Base-by-base conservation (phyloP, 805 yeast genomes). In the Saturnispora bothae region DNA sequence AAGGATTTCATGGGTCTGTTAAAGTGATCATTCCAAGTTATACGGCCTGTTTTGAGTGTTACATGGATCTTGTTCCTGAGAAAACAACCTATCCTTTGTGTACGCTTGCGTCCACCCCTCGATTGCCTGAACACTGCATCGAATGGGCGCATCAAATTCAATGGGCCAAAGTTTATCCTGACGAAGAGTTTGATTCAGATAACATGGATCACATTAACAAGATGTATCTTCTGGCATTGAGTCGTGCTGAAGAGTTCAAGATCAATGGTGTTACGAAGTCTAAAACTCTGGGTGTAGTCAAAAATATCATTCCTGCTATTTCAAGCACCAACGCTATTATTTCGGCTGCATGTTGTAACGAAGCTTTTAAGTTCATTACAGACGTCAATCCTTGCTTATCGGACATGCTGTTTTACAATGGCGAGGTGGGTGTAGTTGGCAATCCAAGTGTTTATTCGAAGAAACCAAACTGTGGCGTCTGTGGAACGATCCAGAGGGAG, bases 261-360 rank as follows among this genome's bases (percentile, higher is more conserved):
- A 89, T 89, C 33, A 66, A 64, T n/a, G 88, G 89, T 0, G 83
- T 89, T 9, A 81, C 89, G 0, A 68, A 72, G 42, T 61, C 69
- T 34, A 69, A 83, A 28, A 77, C 92, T 0, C 66, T 83, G 37
- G 97, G 97, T 0, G 94, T 89, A 25, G 83, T 85, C 37, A 89
- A 89, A 56, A 80, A 80, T 50, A 88, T 89, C 43, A 81, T 89
- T 8, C 98, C 98, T 0, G 88, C 96, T 2, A 83, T 88, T 38
- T 95, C 96, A 1, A 79, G 94, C 2, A 88, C 96, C 0, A 89
- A 92, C 56, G 95, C 97, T 2, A 70, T 89, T 17, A 73, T 89
- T 23, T 95, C 96, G 0, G 94, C 92, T 0, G 69, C 85, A 5
- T 83, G 95, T 54, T 81, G 92, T 52, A 82, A 81, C 45, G 96